phyloP scores from a whole-genome alignment of 2,329 filamentous ascomycete species.

The Thielaviopsis punctulata region DNA sequence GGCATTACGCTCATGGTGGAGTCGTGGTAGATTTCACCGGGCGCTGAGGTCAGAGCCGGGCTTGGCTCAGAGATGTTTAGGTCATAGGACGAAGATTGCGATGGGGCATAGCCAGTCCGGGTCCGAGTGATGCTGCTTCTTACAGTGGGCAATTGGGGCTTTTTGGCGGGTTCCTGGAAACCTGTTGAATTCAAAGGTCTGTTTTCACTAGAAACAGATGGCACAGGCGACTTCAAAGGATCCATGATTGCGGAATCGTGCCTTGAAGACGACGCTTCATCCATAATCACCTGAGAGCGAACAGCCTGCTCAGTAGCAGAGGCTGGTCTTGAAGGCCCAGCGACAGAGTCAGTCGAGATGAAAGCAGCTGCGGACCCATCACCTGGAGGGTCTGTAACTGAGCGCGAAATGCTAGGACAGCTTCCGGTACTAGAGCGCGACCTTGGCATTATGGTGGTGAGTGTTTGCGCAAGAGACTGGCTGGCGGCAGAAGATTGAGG shows the following conservation, averaged over 20 bases:
- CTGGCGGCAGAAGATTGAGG: constrained; percentile 17
- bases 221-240: constrained; percentile 22
- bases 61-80: constrained; percentile 38
- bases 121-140: constrained; percentile 38
- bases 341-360: neutral
- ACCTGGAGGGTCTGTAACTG: neutral
- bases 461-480: constrained; percentile 17
- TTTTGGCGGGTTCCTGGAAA: constrained; percentile 21
- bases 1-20: constrained; percentile 32
- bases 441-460: constrained; percentile 1
- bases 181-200: neutral
- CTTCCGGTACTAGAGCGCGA: constrained; percentile 9
- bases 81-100: constrained; percentile 42
- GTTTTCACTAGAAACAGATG: constrained; percentile 15
- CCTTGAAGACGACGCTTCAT: neutral
- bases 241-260: neutral
- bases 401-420: constrained; percentile 3
- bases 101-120: constrained; percentile 26
- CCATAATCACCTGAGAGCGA: neutral
- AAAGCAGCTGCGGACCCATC: neutral
- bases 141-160: constrained; percentile 29
- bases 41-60: constrained; percentile 39
- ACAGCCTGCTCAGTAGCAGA: neutral
- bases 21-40: constrained; percentile 39
- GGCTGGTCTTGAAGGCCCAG: neutral